Percentiles rank a stretch among this genome's conserved stretches.
phyloP scores from a whole-genome alignment of 2,329 filamentous ascomycete genomes.

The Fusarium sacchari region DNA sequence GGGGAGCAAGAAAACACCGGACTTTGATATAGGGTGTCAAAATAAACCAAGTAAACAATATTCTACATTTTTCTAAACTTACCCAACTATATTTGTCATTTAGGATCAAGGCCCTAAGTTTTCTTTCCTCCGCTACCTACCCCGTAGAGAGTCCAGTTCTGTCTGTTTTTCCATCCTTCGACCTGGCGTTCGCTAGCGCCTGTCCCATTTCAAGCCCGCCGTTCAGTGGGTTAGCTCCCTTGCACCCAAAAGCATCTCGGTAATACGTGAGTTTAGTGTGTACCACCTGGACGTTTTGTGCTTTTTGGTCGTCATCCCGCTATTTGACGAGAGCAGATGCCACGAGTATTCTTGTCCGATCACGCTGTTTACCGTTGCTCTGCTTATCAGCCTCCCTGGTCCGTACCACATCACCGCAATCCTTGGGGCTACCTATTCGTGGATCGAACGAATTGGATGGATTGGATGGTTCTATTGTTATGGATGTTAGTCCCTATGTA shows the following conservation, averaged over 20 bases:
- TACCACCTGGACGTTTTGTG: not conserved
- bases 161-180: slow-evolving; percentile 41
- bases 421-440: slow-evolving; percentile 3
- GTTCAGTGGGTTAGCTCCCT: slow-evolving; percentile 30
- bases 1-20: too few relatives aligned
- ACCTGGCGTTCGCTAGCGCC: slow-evolving; percentile 41
- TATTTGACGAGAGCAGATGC: not conserved
- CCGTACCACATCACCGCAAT: slow-evolving; percentile 4
- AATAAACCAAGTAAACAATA: too few relatives aligned
- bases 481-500: too few relatives aligned
- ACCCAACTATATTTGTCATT: too few relatives aligned
- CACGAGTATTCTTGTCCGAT: not conserved
- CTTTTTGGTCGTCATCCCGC: not conserved
- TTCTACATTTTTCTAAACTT: too few relatives aligned
- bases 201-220: slow-evolving; percentile 35
- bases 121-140: too few relatives aligned
- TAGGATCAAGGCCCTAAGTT: too few relatives aligned
- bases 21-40: too few relatives aligned
- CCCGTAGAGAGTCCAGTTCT: slow-evolving; percentile 30
- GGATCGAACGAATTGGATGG: slow-evolving; percentile 4
- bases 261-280: not conserved
- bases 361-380: slow-evolving; percentile 1
- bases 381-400: not conserved
- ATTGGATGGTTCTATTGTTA: not conserved
- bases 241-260: slow-evolving; percentile 3